These are phyloP conservation scores for Phytophthora fragariae DNA, from an alignment of 352 stramenopile species.

Conservation along the genomic window DNA sequence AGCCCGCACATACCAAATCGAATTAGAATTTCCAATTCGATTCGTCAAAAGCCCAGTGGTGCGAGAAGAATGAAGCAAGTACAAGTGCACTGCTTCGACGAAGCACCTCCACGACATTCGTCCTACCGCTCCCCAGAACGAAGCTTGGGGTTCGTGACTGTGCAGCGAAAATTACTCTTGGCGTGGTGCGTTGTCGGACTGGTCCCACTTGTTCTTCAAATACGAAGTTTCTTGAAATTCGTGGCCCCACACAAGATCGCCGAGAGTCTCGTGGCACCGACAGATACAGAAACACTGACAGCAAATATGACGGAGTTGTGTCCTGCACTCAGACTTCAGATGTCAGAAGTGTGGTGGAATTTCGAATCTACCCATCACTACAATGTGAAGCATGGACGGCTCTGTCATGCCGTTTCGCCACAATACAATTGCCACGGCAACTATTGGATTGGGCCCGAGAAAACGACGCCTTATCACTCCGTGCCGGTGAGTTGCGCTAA, in stretches of 20 bases:
- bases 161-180: not conserved
- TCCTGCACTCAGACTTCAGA: not conserved
- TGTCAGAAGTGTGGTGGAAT: constrained; percentile 1
- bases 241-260: not conserved
- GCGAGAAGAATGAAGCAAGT: not conserved
- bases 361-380: not conserved
- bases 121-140: not conserved
- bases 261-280: not conserved
- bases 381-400: not conserved
- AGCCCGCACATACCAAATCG: not conserved
- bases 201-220: not conserved
- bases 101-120: not conserved
- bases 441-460: not conserved
- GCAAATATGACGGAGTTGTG: not conserved
- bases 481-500: not conserved
- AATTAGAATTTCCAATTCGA: not conserved
- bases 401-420: not conserved
- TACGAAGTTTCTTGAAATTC: constrained; percentile 1
- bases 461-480: not conserved
- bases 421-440: not conserved
- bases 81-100: not conserved
- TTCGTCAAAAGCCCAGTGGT: not conserved
- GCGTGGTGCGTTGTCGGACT: not conserved
- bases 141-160: not conserved
- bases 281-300: not conserved